phyloP scores from a whole-genome alignment of 2,329 filamentous ascomycete genomes.

The Penicillium nordicum region DNA sequence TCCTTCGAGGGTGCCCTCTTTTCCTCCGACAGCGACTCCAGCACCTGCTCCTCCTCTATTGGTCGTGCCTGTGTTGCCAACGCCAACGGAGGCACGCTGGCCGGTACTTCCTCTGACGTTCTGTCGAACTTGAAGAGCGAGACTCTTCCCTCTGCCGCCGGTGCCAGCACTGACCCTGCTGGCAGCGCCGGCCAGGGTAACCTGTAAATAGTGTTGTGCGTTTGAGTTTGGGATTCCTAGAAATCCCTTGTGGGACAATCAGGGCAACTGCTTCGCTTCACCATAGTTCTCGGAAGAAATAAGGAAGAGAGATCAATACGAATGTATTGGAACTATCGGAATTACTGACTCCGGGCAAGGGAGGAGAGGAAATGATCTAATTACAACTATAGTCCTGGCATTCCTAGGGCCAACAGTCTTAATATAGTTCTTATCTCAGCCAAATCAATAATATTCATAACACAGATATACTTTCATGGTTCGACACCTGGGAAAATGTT shows the following conservation, averaged over 20 bases:
- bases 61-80: slow-evolving; percentile 6
- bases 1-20: not conserved
- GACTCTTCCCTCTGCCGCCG: not conserved
- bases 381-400: not conserved
- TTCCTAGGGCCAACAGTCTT: not conserved
- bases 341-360: not conserved
- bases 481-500: not conserved
- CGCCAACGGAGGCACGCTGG: not conserved
- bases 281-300: not conserved
- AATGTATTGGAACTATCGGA: not conserved
- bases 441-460: not conserved
- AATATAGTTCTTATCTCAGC: too few relatives aligned
- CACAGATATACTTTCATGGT: not conserved
- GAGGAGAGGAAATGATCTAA: not conserved
- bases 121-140: not conserved
- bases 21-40: not conserved
- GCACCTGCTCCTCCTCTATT: not conserved
- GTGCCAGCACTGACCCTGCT: not conserved
- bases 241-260: not conserved
- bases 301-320: not conserved
- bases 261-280: not conserved
- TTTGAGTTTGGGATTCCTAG: not conserved
- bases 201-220: not conserved
- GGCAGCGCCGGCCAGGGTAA: slow-evolving; percentile 7
- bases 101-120: not conserved